Percentiles rank a stretch among this genome's conserved stretches.
These are phyloP conservation scores for Prunus yedoensis DNA, from an alignment of 331 rosid species.

Conservation along the genomic window DNA sequence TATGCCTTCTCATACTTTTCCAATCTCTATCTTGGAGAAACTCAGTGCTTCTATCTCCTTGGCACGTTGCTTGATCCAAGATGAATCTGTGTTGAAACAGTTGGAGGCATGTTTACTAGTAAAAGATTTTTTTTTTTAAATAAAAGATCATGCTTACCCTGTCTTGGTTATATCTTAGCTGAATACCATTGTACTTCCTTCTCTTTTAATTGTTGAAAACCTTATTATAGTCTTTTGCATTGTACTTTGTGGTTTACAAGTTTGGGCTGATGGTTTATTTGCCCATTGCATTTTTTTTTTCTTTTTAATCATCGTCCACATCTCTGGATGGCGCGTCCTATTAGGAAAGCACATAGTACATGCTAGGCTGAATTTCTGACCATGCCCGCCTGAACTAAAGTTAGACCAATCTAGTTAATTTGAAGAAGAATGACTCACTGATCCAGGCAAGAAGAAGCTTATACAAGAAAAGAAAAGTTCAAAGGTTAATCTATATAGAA, in stretches of 20 bases:
- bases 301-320: background rate
- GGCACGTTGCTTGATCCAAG: slow-evolving; percentile 57
- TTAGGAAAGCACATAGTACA: background rate
- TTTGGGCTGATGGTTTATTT: background rate
- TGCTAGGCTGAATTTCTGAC: background rate
- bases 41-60: slow-evolving; percentile 50
- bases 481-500: background rate
- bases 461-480: background rate
- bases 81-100: slow-evolving; percentile 66
- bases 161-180: background rate
- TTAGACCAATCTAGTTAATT: too few species aligned
- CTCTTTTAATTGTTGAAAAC: background rate
- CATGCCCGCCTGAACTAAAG: background rate
- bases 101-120: slow-evolving; percentile 61
- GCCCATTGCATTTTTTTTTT: background rate
- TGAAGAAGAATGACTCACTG: too few species aligned
- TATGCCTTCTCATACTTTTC: slow-evolving; percentile 42
- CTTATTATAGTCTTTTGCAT: background rate
- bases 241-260: background rate
- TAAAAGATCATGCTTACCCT: background rate
- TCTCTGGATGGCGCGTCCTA: background rate
- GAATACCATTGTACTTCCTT: background rate
- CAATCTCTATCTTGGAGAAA: slow-evolving; percentile 57
- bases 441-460: background rate
- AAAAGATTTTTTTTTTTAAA: background rate